Percentiles rank a stretch among this genome's conserved stretches.
phyloP scores from a whole-genome alignment of 306 rosid species.

The Prunus mira region DNA sequence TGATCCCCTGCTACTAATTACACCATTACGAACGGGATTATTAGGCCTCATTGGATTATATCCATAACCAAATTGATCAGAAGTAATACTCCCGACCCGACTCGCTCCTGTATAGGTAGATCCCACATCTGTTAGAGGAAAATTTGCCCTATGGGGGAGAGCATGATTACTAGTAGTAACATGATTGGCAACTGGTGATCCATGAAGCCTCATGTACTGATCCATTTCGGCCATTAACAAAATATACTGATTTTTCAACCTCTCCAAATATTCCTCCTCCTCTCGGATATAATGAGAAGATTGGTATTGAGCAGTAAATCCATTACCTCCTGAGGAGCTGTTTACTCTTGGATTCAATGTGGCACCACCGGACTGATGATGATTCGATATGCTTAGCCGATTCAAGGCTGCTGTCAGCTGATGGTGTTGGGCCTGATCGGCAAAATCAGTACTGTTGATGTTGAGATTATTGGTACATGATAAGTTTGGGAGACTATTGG shows the following conservation, averaged over 20 bases:
- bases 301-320: neutral
- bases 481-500: neutral
- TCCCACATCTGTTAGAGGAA: neutral
- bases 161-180: neutral
- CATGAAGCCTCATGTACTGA: conserved; percentile 4
- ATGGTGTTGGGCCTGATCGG: neutral
- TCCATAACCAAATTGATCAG: neutral
- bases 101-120: neutral
- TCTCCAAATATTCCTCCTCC: conserved; percentile 3
- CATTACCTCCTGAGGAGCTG: neutral
- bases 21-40: neutral
- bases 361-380: neutral
- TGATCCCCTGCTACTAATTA: neutral
- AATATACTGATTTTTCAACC: neutral
- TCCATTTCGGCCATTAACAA: neutral
- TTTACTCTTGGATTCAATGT: neutral
- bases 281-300: neutral
- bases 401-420: neutral
- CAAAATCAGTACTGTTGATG: neutral
- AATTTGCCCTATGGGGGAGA: neutral
- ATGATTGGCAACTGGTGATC: neutral
- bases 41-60: neutral
- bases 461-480: neutral
- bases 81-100: neutral
- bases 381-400: neutral